Evolutionary conservation across 2,329 filamentous ascomycete species (phyloP), one percentile per base, ranked within the genome.

Genomic region (Penicillium palitans): DNA sequence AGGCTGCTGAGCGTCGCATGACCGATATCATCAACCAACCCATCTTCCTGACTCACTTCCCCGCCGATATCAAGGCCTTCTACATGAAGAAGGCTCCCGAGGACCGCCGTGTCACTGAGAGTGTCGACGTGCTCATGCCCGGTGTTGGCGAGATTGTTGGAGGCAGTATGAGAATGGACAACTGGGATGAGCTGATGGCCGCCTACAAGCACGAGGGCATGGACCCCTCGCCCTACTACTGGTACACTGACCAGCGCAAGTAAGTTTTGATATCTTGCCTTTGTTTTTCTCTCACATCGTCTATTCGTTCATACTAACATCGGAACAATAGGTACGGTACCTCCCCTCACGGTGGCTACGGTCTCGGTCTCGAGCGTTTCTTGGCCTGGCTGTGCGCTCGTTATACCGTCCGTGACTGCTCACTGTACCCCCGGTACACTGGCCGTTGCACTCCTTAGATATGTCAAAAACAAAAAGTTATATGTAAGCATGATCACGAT

Each of bases 211-310:
- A 89, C 62, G 90, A 97, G 78, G 89, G 88, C 41, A 96, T 98
- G 74, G 87, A 90, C 68, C 86, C 92, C 21, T 85, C 84, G 68
- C 87, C 89, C 46, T 98, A 98, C 80, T 98, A 96, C 83, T 99
- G 95, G 95, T 99, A 98, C 81, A 96, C 92, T 33, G 95, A 97
- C 79, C 92, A 96, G 84, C 84, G 93, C 74, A 96, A 95, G 90
- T 93, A 79, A 82, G 88, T 86, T 61, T 60, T 53, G 27, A 19
- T 48, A 45, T 35, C 47, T 12, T 49, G 33, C 40, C 5, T 19
- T 51, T 41, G 6, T 12, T 25, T 15, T 40, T 31, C 9, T 39
- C 2, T 15, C 24, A 12, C 48, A 35, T 27, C 8, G 4, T 42
- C 0, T 39, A 52, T 56, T 12, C 7, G 21, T 27, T 12, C 19